A percentile compares a stretch with the other conserved stretches of the same genome.
phyloP scores from a whole-genome alignment of 2,329 filamentous ascomycete species.

The Colletotrichum sp. region DNA sequence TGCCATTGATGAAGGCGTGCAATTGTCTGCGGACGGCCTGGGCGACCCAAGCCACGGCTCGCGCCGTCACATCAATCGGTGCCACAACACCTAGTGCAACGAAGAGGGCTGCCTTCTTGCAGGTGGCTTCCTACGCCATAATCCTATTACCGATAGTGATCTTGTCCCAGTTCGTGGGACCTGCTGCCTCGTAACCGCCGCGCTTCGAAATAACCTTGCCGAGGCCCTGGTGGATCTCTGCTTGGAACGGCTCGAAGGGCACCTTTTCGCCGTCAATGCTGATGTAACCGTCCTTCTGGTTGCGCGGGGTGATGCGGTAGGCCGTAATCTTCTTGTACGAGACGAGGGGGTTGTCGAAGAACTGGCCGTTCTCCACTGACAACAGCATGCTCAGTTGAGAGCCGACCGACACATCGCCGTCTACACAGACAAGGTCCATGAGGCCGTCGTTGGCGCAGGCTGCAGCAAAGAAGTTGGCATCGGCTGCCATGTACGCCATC shows the following conservation, averaged over 20 bases:
- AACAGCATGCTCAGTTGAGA: conserved; percentile 74
- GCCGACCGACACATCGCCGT: conserved; percentile 73
- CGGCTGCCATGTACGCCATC: conserved; percentile 91
- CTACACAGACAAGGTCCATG: conserved; percentile 83
- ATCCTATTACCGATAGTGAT: conserved; percentile 34
- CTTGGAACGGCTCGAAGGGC: conserved; percentile 89
- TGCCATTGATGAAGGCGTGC: not conserved
- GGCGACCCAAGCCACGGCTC: not conserved
- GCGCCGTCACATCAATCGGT: not conserved
- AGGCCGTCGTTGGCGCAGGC: conserved; percentile 83
- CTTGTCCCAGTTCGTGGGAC: conserved; percentile 57
- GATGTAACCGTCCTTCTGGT: conserved; percentile 79
- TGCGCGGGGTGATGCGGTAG: conserved; percentile 81
- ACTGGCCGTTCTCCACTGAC: conserved; percentile 72
- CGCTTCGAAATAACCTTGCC: conserved; percentile 84
- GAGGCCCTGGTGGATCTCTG: conserved; percentile 82
- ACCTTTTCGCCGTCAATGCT: conserved; percentile 92
- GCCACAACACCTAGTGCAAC: not conserved
- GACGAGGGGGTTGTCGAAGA: conserved; percentile 82
- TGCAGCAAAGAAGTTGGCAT: conserved; percentile 86
- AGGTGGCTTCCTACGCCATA: conserved; percentile 11
- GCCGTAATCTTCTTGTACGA: conserved; percentile 85
- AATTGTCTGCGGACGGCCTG: not conserved
- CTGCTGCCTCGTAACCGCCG: conserved; percentile 72
- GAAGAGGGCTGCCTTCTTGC: not conserved